phyloP scores from a whole-genome alignment of 2,329 filamentous ascomycete genomes.

The Fusarium vanettenii region DNA sequence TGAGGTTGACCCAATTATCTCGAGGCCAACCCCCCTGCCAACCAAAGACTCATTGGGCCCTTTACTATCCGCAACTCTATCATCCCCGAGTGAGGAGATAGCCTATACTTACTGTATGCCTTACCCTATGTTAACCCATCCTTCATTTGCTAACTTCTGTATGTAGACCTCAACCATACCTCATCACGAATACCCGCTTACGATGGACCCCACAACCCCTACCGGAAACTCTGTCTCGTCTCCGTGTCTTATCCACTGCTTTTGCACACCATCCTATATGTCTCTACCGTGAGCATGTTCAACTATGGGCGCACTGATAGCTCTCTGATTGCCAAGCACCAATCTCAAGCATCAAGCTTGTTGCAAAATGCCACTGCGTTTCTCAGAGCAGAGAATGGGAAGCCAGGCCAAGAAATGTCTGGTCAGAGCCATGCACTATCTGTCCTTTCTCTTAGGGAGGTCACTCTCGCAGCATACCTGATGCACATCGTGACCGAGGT shows the following conservation, averaged over 20 bases:
- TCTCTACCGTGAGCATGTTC: slow-evolving; percentile 16
- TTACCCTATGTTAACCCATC: background rate
- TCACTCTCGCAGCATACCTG: slow-evolving; percentile 10
- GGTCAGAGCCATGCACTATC: background rate
- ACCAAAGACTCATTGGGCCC: background rate
- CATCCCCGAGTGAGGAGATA: slow-evolving; percentile 1
- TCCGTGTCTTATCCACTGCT: slow-evolving; percentile 3
- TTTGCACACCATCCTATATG: slow-evolving; percentile 8
- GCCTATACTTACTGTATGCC: slow-evolving; percentile 8
- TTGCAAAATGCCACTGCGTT: background rate
- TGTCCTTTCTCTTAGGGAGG: background rate
- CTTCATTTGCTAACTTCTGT: background rate
- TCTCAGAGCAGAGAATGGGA: background rate
- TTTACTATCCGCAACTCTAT: background rate
- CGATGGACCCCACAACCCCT: background rate
- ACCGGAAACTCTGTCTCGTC: background rate
- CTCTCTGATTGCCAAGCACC: background rate
- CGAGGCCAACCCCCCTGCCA: background rate
- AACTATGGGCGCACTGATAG: slow-evolving; percentile 4
- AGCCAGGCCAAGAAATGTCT: background rate
- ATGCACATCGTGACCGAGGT: slow-evolving; percentile 15
- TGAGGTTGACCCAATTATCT: background rate
- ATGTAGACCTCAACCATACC: background rate
- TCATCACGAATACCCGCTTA: background rate
- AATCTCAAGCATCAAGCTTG: slow-evolving; percentile 3